Conservation (phyloP, 2,329 filamentous ascomycete genomes). For the Diaporthe sp. region DNA sequence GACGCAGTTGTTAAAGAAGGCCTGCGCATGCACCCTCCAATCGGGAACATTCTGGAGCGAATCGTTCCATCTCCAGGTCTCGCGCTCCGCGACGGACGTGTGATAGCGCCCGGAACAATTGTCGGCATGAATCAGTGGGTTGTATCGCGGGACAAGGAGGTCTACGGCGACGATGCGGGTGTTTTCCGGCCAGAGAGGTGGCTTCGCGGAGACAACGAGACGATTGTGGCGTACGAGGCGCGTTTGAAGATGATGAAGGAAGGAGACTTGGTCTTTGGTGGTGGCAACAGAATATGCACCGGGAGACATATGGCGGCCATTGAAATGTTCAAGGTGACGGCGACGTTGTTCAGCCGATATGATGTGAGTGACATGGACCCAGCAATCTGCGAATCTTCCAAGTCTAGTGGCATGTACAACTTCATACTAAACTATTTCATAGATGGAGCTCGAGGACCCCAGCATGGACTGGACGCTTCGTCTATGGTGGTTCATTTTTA, state of each 20-base stretch:
- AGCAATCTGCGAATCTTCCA: background rate
- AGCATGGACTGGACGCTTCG: background rate
- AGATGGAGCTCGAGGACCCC: conserved; percentile 13
- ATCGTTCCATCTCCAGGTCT: background rate
- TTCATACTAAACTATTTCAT: background rate
- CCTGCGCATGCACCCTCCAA: conserved; percentile 6
- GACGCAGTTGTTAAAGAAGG: conserved; percentile 10
- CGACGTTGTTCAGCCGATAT: conserved; percentile 33
- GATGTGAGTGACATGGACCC: conserved; percentile 21
- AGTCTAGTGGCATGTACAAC: no score
- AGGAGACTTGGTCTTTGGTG: background rate
- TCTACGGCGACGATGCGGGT: background rate
- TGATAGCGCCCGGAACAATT: conserved; percentile 3
- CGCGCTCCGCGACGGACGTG: background rate
- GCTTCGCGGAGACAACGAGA: background rate
- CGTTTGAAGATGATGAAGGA: conserved; percentile 13
- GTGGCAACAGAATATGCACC: conserved; percentile 1
- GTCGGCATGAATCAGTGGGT: conserved; percentile 30
- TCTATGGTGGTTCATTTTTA: conserved; percentile 11
- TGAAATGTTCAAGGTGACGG: conserved; percentile 37
- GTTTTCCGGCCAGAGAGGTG: conserved; percentile 17
- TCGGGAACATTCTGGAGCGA: conserved; percentile 15
- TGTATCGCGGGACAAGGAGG: background rate
- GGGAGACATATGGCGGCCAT: background rate
- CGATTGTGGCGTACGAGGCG: background rate